Evolutionary conservation across 2,329 filamentous ascomycete species (phyloP).

Genomic region (Sclerotinia subarctica): DNA sequence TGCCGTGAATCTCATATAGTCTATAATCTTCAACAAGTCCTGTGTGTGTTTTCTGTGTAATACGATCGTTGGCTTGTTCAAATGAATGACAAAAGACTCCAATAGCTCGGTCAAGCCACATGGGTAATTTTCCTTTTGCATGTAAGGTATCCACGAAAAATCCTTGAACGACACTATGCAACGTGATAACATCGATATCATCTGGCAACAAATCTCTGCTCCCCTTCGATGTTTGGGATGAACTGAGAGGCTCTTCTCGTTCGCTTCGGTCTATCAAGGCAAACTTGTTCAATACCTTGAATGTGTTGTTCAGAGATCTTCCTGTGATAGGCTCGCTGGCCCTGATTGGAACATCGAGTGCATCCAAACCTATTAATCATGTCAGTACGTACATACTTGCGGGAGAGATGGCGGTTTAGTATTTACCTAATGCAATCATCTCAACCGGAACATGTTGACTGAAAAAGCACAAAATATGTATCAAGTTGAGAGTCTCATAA

Average conservation of each 20-base stretch:
- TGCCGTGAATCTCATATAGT: conserved; percentile 51
- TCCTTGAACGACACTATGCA: conserved; percentile 52
- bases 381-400: neutral
- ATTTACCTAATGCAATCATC: conserved; percentile 56
- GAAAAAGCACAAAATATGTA: conserved; percentile 63
- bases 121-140: conserved; percentile 41
- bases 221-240: conserved; percentile 35
- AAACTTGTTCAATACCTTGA: conserved; percentile 50
- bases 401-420: neutral
- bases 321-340: conserved; percentile 40
- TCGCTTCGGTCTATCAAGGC: conserved; percentile 52
- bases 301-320: conserved; percentile 44
- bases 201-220: conserved; percentile 46
- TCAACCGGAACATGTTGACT: conserved; percentile 64
- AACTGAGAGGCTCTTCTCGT: conserved; percentile 34
- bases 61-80: conserved; percentile 45
- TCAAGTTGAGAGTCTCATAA: conserved; percentile 58
- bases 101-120: conserved; percentile 50
- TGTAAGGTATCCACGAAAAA: conserved; percentile 50
- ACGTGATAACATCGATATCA: conserved; percentile 48
- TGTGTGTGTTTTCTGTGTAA: conserved; percentile 43
- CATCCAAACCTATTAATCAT: conserved; percentile 43
- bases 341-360: conserved; percentile 49
- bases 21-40: conserved; percentile 53
- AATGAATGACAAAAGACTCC: conserved; percentile 50